A percentile compares a stretch with the other conserved stretches of the same genome.
These are phyloP conservation scores for Diaporthe longicolla DNA, from an alignment of 2,329 filamentous ascomycete species.

Conservation along the genomic window DNA sequence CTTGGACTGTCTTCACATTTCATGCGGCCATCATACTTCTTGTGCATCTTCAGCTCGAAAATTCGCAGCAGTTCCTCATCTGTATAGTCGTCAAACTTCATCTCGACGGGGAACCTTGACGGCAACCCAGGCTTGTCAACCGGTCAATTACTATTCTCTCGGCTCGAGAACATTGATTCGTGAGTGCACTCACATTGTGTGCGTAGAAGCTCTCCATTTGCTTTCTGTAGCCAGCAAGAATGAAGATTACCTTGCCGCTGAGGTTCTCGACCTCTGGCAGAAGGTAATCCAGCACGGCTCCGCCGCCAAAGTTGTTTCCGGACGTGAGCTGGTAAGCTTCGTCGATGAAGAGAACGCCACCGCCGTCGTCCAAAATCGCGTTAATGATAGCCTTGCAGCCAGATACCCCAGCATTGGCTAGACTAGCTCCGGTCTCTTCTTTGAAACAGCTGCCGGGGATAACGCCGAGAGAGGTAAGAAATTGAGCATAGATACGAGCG, in stretches of 20 bases:
- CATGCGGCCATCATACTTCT: constrained; percentile 69
- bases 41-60: constrained; percentile 66
- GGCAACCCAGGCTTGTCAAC: constrained; percentile 67
- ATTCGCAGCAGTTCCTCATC: constrained; percentile 76
- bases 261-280: constrained; percentile 81
- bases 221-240: constrained; percentile 80
- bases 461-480: constrained; percentile 73
- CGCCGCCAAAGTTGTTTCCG: constrained; percentile 69
- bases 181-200: constrained; percentile 65
- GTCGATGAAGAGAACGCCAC: constrained; percentile 82
- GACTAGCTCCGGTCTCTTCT: constrained; percentile 77
- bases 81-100: constrained; percentile 79
- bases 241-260: constrained; percentile 77
- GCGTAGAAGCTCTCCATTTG: constrained; percentile 84
- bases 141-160: neutral
- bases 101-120: constrained; percentile 75
- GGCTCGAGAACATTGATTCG: neutral
- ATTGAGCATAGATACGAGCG: constrained; percentile 77
- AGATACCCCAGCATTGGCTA: constrained; percentile 73
- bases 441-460: constrained; percentile 72
- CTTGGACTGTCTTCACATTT: constrained; percentile 68
- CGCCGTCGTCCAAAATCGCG: constrained; percentile 68
- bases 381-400: constrained; percentile 71
- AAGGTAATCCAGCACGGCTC: constrained; percentile 77
- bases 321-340: constrained; percentile 82